Evolutionary conservation across 495 filamentous ascomycete genomes (phyloP).

Genomic region (Bathelium albidoporum): DNA sequence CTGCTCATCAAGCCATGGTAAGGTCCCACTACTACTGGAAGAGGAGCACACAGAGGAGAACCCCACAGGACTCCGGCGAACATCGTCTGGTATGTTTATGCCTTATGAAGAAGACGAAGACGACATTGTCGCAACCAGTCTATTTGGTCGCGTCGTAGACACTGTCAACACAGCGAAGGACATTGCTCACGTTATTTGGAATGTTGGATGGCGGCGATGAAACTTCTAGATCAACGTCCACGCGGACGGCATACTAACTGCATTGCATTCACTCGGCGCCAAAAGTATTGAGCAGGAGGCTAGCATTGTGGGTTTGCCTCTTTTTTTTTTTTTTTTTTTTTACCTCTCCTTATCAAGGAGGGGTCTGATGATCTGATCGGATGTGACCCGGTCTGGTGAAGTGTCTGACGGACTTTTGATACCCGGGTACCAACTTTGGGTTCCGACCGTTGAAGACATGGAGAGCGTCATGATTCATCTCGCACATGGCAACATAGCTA

Average conservation of each 20-base stretch:
- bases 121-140: slow-evolving; percentile 43
- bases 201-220: slow-evolving; percentile 75
- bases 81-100: slow-evolving; percentile 77
- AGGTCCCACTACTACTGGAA: slow-evolving; percentile 11
- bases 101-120: slow-evolving; percentile 65
- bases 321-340: not conserved
- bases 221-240: not conserved
- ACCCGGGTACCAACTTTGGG: too few species aligned
- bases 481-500: not conserved
- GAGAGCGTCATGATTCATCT: not conserved
- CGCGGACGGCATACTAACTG: not conserved
- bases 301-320: not conserved
- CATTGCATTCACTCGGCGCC: slow-evolving; percentile 6
- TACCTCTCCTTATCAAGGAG: not conserved
- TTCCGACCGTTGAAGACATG: not conserved
- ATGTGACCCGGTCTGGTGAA: too few species aligned
- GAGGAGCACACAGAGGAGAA: slow-evolving; percentile 33
- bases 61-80: slow-evolving; percentile 47
- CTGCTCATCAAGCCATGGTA: not conserved
- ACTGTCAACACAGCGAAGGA: slow-evolving; percentile 94
- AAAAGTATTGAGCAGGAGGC: not conserved
- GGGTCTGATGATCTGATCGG: not conserved
- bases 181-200: slow-evolving; percentile 95
- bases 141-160: slow-evolving; percentile 79
- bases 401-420: too few species aligned